These are phyloP conservation scores for Pseudocohnilembus persalinus DNA, from an alignment of 169 alveolate genomes.

Conservation along the genomic window DNA sequence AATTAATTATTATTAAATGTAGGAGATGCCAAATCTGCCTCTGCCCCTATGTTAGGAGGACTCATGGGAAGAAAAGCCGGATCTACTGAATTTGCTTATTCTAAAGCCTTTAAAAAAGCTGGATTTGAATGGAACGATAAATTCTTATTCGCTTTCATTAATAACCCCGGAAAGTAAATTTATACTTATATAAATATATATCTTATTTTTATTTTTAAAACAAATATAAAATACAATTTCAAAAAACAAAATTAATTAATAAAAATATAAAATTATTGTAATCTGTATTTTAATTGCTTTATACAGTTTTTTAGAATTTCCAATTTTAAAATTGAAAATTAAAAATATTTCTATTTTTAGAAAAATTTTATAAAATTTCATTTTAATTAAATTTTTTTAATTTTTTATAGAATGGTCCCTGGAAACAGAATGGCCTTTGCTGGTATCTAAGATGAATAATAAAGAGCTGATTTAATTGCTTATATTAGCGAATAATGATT, in stretches of 20 bases:
- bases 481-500: conserved; percentile 39
- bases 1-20: no score
- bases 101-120: conserved; percentile 89
- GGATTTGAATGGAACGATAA: conserved; percentile 87
- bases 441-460: conserved; percentile 94
- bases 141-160: conserved; percentile 89
- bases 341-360: no score
- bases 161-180: conserved; percentile 86
- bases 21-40: conserved; percentile 83
- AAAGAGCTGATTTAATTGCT: conserved; percentile 94
- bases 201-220: no score
- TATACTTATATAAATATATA: neutral
- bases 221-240: no score
- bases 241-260: no score
- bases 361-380: no score
- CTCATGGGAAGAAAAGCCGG: conserved; percentile 91
- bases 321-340: no score
- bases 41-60: conserved; percentile 91
- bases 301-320: no score
- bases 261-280: no score
- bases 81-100: conserved; percentile 83
- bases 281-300: no score
- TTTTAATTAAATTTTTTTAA: no score
- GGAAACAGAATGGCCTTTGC: conserved; percentile 98
- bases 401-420: conserved; percentile 69